Percentiles rank a stretch among this genome's conserved stretches.
phyloP scores from a whole-genome alignment of 441 rosid genomes.

The Brassica balearica region DNA sequence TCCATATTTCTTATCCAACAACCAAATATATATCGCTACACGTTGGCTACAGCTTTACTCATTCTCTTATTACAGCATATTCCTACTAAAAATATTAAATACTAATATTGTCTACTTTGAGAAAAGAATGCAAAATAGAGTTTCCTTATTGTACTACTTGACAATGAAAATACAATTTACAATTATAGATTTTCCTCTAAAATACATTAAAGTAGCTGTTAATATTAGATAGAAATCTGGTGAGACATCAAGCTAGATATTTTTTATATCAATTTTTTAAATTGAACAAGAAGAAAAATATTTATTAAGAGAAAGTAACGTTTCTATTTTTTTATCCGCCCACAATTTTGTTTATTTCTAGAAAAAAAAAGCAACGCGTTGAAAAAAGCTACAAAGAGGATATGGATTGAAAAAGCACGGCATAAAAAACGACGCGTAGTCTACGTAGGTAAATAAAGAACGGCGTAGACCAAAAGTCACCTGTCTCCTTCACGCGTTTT shows the following conservation, averaged over 20 bases:
- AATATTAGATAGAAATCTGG: background rate
- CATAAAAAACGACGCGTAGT: slow-evolving; percentile 44
- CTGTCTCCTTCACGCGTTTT: slow-evolving; percentile 60
- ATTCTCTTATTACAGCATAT: slow-evolving; percentile 13
- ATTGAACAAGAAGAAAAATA: slow-evolving; percentile 21
- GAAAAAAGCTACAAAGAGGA: slow-evolving; percentile 7
- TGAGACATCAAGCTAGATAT: slow-evolving; percentile 27
- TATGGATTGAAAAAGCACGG: slow-evolving; percentile 20
- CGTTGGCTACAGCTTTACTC: slow-evolving; percentile 39
- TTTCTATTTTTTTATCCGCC: background rate
- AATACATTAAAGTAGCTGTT: slow-evolving; percentile 20
- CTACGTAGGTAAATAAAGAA: slow-evolving; percentile 47
- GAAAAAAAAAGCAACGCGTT: slow-evolving; percentile 29
- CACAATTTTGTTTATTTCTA: background rate
- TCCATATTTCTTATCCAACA: slow-evolving; percentile 32
- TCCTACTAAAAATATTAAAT: background rate
- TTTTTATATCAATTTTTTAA: background rate
- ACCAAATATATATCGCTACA: slow-evolving; percentile 30
- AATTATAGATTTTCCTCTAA: background rate
- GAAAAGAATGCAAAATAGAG: background rate
- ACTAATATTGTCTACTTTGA: background rate
- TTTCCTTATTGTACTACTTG: background rate
- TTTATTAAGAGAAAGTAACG: slow-evolving; percentile 18
- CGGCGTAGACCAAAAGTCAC: slow-evolving; percentile 40
- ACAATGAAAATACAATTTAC: background rate